These are phyloP conservation scores for Pseudogymnoascus sp. DNA, from an alignment of 2,329 filamentous ascomycete genomes.

Conservation along the genomic window DNA sequence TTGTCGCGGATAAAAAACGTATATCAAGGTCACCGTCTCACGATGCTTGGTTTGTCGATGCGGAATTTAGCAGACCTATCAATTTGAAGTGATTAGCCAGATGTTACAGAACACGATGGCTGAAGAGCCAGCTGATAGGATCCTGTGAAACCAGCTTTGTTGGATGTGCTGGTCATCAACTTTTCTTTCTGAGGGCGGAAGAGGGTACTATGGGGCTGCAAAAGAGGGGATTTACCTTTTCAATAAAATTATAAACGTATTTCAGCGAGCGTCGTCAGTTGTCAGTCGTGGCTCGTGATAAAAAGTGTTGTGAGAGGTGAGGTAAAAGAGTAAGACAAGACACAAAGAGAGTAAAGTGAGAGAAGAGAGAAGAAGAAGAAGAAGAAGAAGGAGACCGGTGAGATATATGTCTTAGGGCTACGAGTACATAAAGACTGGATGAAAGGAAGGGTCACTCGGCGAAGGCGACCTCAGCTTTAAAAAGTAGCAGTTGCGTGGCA, in stretches of 20 bases:
- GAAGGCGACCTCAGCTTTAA: slow-evolving; percentile 1
- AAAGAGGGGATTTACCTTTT: neutral
- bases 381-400: neutral
- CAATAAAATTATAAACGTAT: neutral
- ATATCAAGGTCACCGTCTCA: neutral
- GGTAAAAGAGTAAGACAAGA: neutral
- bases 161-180: neutral
- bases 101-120: slow-evolving; percentile 6
- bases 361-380: neutral
- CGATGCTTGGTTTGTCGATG: neutral
- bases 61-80: slow-evolving; percentile 3
- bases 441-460: neutral
- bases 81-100: neutral
- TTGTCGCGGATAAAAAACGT: neutral
- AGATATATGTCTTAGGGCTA: slow-evolving; percentile 4
- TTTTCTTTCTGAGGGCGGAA: neutral
- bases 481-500: neutral
- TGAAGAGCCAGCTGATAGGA: neutral
- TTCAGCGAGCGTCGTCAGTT: neutral
- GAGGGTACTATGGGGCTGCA: neutral
- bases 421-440: neutral
- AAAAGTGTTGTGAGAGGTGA: neutral
- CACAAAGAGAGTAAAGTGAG: slow-evolving; percentile 3
- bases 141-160: neutral
- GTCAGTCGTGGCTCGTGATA: neutral